Evolutionary conservation across 495 filamentous ascomycete species (phyloP), one percentile per base, ranked within the genome.

Genomic region (Neurospora africana): DNA sequence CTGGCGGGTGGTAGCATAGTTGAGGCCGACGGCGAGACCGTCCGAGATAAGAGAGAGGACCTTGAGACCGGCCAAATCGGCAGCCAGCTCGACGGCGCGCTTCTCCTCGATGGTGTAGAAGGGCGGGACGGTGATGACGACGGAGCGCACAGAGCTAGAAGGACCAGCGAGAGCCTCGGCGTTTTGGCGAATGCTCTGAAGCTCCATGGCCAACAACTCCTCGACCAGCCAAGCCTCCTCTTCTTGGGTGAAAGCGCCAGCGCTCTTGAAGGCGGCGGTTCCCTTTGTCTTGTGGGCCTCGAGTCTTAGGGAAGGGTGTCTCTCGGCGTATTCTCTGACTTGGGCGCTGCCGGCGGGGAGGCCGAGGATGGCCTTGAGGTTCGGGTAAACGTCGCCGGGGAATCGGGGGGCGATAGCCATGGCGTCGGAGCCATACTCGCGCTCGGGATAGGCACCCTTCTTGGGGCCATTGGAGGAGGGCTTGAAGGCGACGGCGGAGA

Each of bases 131-230:
- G 95, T 97, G 73, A 99, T 89, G 70, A 99, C 95, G 21, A 87
- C 89, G 76, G 96, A 93, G 75, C 87, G 87, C 61, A 98, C 88
- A 72, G 81, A 84, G 53, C 85, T 90, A 3, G 89, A 91, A 74
- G 91, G 88, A n/a, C 93, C 94, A 70, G 93, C 96, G 78, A 97
- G 78, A 67, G 83, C 82, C 82, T 97, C 92, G 8, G 95, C 95
- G 76, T 98, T 98, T 71, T 85, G 85, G 78, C 90, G 91, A 72
- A 98, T 89, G 77, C 91, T 92, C 84, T 94, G 91, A 74, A 99
- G 84, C 83, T 98, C 91, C 95, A 99, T 99, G 61, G 96, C 94
- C 81, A 99, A 79, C 76, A 99, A 85, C 84, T 99, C 95, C 83
- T 99, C 96, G 5, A 98, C 89, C 74, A 90, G 82, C 83, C 94